phyloP scores from a whole-genome alignment of 2,329 filamentous ascomycete species.

The Macroventuria anomochaeta region DNA sequence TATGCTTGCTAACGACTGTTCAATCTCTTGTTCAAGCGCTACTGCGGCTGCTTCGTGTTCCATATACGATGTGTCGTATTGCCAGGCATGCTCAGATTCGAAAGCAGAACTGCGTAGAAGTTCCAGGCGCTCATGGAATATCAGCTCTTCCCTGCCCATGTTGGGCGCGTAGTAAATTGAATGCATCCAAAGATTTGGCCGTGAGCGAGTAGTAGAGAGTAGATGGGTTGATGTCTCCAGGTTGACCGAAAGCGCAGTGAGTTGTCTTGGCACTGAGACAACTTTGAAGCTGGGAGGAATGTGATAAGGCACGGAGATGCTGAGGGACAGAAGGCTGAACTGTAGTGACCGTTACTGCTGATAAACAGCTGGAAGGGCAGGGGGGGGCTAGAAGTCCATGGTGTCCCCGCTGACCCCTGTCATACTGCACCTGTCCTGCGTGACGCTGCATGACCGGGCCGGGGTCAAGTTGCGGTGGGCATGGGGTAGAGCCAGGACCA shows the following conservation, averaged over 20 bases:
- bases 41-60: constrained; percentile 46
- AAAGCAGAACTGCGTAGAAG: constrained; percentile 47
- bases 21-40: constrained; percentile 44
- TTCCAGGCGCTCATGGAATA: constrained; percentile 41
- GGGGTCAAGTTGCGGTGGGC: constrained; percentile 32
- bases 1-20: constrained; percentile 40
- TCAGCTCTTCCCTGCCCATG: constrained; percentile 37
- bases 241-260: neutral
- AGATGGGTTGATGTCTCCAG: neutral
- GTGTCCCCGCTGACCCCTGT: constrained; percentile 29
- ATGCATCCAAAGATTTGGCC: constrained; percentile 2
- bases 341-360: constrained; percentile 18
- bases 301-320: constrained; percentile 1
- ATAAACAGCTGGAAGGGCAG: constrained; percentile 24
- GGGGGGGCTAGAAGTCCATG: constrained; percentile 21
- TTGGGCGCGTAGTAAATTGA: constrained; percentile 20
- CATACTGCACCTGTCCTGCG: constrained; percentile 27
- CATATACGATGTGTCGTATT: constrained; percentile 46
- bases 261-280: neutral
- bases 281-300: neutral
- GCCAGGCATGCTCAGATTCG: constrained; percentile 47
- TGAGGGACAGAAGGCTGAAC: constrained; percentile 8
- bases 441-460: constrained; percentile 26
- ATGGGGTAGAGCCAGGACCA: constrained; percentile 18
- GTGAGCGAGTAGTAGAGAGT: neutral